Base-by-base conservation (phyloP, 805 yeast genomes). In the Saturnispora bothae region DNA sequence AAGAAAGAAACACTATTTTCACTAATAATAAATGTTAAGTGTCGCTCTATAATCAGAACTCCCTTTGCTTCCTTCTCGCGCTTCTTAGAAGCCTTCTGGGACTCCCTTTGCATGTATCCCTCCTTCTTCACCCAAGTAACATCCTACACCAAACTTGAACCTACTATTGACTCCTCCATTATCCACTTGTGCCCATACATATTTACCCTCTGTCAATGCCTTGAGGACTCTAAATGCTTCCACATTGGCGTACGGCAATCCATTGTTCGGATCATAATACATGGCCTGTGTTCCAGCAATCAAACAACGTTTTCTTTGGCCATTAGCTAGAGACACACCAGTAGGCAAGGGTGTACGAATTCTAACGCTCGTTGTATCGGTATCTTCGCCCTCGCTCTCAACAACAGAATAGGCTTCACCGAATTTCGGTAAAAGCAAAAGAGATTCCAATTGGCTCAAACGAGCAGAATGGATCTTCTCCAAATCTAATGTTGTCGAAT, bases 181-280 rank as follows among this genome's bases (percentile, higher is more conserved):
- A 21, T 65, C 65, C 34, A 58, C 66, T 20, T 70, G 71, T 42
- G 60, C 47, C 84, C 84, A 67, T 51, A 63, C 44, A 67, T 61
- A 42, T 54, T 66, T 69, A n/a, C 76, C 71, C 27, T 71, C 73
- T 46, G 77, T 77, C 14, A 71, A 55, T 18, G 69, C 73, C 41
- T 70, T 71, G 32, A 66, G 59, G 20, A 80, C 66, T 48, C 72
- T 76, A 54, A 78, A 85, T n/a, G 89, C 78, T 33, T 81, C 88
- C 43, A 85, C 82, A 45, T 78, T 79, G 35, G 78, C 70, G 59
- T 92, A 92, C 2, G 95, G 94, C 37, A 92, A 72, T 27, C 95
- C 95, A 21, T 81, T 76, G 27, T 73, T 68, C 0, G 97, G 97
- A 63, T 89, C 97, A 46, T 81, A 77, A 57, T 84, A 89, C 51